These are phyloP conservation scores for Aspergillus eucalypticola DNA, from an alignment of 2,329 filamentous ascomycete species.

Conservation along the genomic window DNA sequence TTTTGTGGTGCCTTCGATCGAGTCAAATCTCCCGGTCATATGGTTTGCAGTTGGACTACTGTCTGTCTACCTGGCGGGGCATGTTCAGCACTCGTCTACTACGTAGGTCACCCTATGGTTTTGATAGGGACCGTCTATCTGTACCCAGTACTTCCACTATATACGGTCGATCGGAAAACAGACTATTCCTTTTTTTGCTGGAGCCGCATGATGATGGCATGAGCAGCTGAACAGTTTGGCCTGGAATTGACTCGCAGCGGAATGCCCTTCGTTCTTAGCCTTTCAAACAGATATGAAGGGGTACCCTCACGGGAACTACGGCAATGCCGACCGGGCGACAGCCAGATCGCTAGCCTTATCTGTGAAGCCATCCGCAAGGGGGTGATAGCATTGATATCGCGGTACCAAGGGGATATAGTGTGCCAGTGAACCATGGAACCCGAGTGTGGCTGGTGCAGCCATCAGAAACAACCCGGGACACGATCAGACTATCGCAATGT, in stretches of 20 bases:
- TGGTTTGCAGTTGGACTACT: not conserved
- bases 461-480: not conserved
- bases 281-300: not conserved
- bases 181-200: not conserved
- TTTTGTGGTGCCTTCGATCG: not conserved
- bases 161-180: not conserved
- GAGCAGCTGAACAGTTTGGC: not conserved
- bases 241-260: not conserved
- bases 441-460: not conserved
- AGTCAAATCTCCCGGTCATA: not conserved
- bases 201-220: not conserved
- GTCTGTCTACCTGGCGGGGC: not conserved
- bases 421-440: not conserved
- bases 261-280: not conserved
- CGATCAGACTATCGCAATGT: not conserved
- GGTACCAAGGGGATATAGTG: not conserved
- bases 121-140: no score
- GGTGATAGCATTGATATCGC: not conserved
- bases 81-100: not conserved
- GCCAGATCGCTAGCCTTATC: slow-evolving; percentile 2
- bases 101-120: no score
- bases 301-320: not conserved
- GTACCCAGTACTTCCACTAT: not conserved
- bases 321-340: not conserved
- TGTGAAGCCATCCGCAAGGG: not conserved